Conservation (phyloP, 2,329 filamentous ascomycete species). For the Phyllosticta citriasiana region DNA sequence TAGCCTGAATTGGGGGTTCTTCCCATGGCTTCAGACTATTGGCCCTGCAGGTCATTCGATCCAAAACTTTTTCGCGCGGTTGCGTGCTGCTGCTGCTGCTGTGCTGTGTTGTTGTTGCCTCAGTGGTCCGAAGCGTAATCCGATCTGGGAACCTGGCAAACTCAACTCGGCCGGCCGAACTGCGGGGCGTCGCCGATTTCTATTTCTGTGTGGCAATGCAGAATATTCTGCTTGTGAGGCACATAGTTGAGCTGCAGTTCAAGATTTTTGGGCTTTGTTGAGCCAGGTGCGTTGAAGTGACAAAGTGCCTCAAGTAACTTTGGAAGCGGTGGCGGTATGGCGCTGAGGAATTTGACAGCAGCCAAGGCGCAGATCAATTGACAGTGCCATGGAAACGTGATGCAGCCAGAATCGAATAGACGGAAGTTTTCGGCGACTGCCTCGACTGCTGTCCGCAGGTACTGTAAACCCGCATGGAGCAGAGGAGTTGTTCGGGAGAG, state of each 20-base stretch:
- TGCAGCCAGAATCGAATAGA: not conserved
- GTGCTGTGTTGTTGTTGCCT: not conserved
- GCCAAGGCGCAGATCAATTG: not conserved
- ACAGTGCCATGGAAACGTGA: not conserved
- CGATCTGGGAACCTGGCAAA: not conserved
- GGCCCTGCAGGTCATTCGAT: not conserved
- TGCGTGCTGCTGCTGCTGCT: not conserved
- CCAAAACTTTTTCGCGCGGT: not conserved
- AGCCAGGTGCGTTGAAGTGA: not conserved
- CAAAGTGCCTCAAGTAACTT: not conserved
- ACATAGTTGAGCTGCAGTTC: not conserved
- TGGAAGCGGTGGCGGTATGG: not conserved
- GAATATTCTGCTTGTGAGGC: not conserved
- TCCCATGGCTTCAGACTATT: not conserved
- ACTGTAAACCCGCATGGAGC: not conserved
- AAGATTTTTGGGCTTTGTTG: not conserved
- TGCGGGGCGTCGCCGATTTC: not conserved
- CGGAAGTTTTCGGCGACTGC: not conserved
- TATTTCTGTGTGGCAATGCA: not conserved
- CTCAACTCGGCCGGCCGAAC: not conserved
- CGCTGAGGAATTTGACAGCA: not conserved
- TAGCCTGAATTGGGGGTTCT: not conserved
- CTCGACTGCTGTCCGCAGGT: not conserved
- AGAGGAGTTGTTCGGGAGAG: not conserved
- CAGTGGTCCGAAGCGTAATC: not conserved